phyloP scores from a whole-genome alignment of 2,329 filamentous ascomycete species.

The Sporothrix pallida region DNA sequence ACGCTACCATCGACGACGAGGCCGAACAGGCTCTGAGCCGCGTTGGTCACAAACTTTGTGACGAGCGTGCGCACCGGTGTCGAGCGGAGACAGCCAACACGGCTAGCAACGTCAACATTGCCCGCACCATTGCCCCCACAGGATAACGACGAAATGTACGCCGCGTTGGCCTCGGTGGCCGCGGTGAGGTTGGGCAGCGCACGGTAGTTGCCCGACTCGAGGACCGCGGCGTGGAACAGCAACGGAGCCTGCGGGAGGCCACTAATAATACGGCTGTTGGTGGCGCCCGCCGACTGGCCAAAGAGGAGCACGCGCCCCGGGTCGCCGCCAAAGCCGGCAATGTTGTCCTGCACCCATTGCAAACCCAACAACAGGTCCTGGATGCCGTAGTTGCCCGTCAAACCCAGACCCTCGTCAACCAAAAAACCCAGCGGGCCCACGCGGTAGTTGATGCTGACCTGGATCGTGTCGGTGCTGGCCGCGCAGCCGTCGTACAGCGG shows the following conservation, averaged over 20 bases:
- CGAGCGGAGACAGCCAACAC: constrained; percentile 36
- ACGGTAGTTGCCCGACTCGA: constrained; percentile 39
- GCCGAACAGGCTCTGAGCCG: background rate
- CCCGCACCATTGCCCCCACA: constrained; percentile 5
- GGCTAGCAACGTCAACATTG: no score
- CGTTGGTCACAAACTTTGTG: constrained; percentile 25
- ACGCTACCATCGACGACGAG: constrained; percentile 40
- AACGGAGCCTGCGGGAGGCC: constrained; percentile 41
- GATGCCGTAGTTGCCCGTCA: constrained; percentile 57
- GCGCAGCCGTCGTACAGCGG: constrained; percentile 39
- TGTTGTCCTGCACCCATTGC: constrained; percentile 57
- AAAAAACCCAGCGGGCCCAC: constrained; percentile 54
- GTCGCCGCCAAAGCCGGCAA: constrained; percentile 53
- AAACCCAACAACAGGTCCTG: constrained; percentile 57
- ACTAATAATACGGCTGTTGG: constrained; percentile 40
- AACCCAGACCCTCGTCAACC: constrained; percentile 47
- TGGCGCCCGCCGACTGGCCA: constrained; percentile 42
- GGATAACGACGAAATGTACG: background rate
- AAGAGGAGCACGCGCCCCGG: constrained; percentile 43
- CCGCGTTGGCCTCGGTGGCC: constrained; percentile 30
- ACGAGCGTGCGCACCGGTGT: constrained; percentile 33
- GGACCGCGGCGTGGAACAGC: constrained; percentile 39
- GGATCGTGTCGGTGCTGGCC: constrained; percentile 39
- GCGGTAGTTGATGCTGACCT: constrained; percentile 43
- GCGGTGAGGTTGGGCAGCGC: constrained; percentile 30